Evolutionary conservation across 2,329 filamentous ascomycete species (phyloP).

Genomic region (Alternaria sp.): DNA sequence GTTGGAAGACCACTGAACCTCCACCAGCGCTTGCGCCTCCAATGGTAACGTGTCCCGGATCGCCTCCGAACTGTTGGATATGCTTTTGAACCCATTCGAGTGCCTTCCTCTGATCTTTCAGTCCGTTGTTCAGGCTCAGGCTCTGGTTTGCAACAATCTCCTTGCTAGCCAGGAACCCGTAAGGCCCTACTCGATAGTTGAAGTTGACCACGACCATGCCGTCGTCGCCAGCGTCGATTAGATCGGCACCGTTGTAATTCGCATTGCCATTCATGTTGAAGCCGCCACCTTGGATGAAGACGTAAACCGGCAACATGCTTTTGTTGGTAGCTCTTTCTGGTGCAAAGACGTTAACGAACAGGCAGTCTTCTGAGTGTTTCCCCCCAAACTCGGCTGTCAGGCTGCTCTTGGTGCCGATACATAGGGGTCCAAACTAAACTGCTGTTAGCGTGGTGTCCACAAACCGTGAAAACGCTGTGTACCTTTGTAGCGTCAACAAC

Average conservation of each 20-base stretch:
- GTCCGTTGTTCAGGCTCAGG: conserved; percentile 46
- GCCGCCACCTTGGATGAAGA: conserved; percentile 51
- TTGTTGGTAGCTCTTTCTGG: conserved; percentile 41
- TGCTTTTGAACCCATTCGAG: conserved; percentile 48
- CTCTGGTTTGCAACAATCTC: conserved; percentile 34
- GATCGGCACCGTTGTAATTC: conserved; percentile 43
- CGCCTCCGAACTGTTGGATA: conserved; percentile 48
- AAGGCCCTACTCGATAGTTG: conserved; percentile 50
- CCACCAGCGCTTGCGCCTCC: conserved; percentile 51
- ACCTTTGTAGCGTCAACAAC: conserved; percentile 58
- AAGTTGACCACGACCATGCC: conserved; percentile 49
- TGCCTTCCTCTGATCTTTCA: conserved; percentile 47
- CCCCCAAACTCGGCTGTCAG: conserved; percentile 36
- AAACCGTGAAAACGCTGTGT: not conserved
- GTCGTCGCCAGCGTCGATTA: conserved; percentile 40
- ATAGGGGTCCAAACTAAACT: conserved; percentile 41
- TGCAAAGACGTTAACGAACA: conserved; percentile 49
- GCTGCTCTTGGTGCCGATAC: conserved; percentile 35
- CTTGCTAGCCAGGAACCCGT: conserved; percentile 47
- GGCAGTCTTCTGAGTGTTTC: conserved; percentile 47
- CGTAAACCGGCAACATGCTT: conserved; percentile 46
- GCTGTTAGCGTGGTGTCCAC: conserved; percentile 8
- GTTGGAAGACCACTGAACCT: conserved; percentile 46
- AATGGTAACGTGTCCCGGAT: conserved; percentile 48
- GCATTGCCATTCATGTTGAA: conserved; percentile 46